These are phyloP conservation scores for Wickerhamomyces xylosicus DNA, from an alignment of 805 yeast genomes.

Conservation along the genomic window DNA sequence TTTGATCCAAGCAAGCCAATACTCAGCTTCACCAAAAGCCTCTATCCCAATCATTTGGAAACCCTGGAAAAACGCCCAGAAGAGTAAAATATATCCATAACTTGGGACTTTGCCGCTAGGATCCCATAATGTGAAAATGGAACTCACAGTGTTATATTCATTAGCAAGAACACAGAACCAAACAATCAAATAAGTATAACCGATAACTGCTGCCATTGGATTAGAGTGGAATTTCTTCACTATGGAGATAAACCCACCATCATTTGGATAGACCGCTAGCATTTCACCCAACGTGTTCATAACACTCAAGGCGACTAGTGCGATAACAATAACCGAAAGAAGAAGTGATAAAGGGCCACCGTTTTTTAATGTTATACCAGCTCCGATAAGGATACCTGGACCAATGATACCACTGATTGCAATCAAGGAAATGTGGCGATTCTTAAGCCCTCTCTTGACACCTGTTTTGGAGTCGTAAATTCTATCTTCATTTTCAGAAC, in stretches of 20 bases:
- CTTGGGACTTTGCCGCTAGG: conserved; percentile 43
- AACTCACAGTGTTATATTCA: conserved; percentile 44
- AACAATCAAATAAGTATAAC: conserved; percentile 43
- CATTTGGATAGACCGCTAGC: conserved; percentile 42
- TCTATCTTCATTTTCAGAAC: not conserved
- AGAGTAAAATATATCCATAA: conserved; percentile 43
- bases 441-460: conserved; percentile 36
- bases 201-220: conserved; percentile 46
- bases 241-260: conserved; percentile 35
- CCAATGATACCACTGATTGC: conserved; percentile 53
- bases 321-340: conserved; percentile 39
- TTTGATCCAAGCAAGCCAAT: conserved; percentile 41
- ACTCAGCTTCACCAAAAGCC: conserved; percentile 49
- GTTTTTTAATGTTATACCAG: conserved; percentile 37
- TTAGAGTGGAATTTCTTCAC: conserved; percentile 42
- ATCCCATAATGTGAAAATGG: conserved; percentile 32
- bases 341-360: conserved; percentile 44
- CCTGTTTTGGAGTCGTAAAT: too few species aligned
- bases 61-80: conserved; percentile 40
- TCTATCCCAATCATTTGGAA: conserved; percentile 43
- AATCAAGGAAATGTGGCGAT: conserved; percentile 39
- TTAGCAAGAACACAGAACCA: conserved; percentile 50
- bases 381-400: conserved; percentile 47
- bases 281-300: conserved; percentile 51
- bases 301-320: conserved; percentile 42